Evolutionary conservation across 2,329 filamentous ascomycete genomes (phyloP), one percentile per base, ranked within the genome.

Genomic region (Septoria petroselini): DNA sequence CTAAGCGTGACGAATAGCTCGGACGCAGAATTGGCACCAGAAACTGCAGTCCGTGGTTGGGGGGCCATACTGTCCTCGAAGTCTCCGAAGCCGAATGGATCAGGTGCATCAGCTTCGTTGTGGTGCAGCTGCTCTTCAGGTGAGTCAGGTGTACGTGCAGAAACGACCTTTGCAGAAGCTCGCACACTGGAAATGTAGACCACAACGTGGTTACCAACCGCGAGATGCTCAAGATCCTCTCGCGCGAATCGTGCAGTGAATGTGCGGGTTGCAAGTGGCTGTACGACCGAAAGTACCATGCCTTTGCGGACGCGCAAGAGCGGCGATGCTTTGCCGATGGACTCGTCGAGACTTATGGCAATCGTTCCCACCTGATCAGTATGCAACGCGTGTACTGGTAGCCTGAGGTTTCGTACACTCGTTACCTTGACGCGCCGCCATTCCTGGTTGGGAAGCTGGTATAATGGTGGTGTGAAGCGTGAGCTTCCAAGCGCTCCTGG

Each of bases 281-380:
- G 78, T 12, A 80, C 67, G 1, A 77, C 75, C 0, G 77, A 79
- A 2, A 96, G 71, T 1, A 96, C 82, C 85, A 95, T 94, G 15
- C 91, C 91, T 68, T 94, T 91, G 19, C 80, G 72, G 11, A 81
- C 73, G 21, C 75, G 62, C 29, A 65, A 58, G 15, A 71, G 63
- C 4, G 55, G 67, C 27, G 66, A 62, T 30, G 19, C 46, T 3
- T 60, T 52, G 19, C 57, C 56, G 30, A 55, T n/a, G n/a, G 50
- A 40, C 12, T 60, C 58, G 7, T 85, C 60, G 15, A 70, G 77
- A 2, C 85, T 77, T 42, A 97, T 74, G 0, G 91, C 91, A 46
- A 98, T 79, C 0, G 91, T 96, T 1, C 91, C 93, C 4, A 91
- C 90, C 69, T 98, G 91, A 7, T 88, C 89, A 12, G 84, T 78